Percentiles rank a stretch among this genome's conserved stretches.
These are phyloP conservation scores for Royoungia palumana DNA, from an alignment of 768 basidiomycete species.

Conservation along the genomic window DNA sequence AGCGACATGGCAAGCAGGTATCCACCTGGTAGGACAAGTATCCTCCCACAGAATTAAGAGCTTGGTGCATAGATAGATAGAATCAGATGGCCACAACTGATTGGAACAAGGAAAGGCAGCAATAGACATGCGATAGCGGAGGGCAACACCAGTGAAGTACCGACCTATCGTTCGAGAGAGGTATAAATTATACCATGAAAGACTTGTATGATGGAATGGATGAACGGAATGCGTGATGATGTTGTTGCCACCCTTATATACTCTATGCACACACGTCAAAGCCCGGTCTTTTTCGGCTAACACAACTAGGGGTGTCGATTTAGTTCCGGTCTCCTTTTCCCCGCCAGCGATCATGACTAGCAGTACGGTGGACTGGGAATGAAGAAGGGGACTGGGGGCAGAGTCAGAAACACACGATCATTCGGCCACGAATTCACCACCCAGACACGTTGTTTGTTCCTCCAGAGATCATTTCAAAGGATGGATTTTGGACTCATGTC, in stretches of 20 bases:
- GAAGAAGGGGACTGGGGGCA: conserved; percentile 13
- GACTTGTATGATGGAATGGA: neutral
- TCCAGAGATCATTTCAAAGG: conserved; percentile 63
- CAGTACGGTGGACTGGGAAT: neutral
- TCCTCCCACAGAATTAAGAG: conserved; percentile 65
- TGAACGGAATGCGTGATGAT: conserved; percentile 19
- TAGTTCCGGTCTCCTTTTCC: conserved; percentile 3
- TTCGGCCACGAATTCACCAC: conserved; percentile 58
- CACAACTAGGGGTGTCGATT: conserved; percentile 2
- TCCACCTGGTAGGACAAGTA: conserved; percentile 4
- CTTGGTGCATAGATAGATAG: conserved; percentile 81
- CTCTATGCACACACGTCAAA: neutral
- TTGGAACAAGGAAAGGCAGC: conserved; percentile 83
- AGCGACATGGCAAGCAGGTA: neutral
- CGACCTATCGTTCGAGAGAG: conserved; percentile 45
- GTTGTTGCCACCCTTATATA: neutral
- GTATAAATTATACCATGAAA: neutral
- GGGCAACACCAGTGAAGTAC: conserved; percentile 73
- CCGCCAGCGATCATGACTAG: neutral
- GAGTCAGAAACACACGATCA: neutral
- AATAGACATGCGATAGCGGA: conserved; percentile 85
- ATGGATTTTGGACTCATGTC: conserved; percentile 80
- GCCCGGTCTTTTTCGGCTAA: neutral
- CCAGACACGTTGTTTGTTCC: conserved; percentile 78
- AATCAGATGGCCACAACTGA: conserved; percentile 90